Base-by-base conservation (phyloP, 345 rosid genomes). In the Salix suchowensis region DNA sequence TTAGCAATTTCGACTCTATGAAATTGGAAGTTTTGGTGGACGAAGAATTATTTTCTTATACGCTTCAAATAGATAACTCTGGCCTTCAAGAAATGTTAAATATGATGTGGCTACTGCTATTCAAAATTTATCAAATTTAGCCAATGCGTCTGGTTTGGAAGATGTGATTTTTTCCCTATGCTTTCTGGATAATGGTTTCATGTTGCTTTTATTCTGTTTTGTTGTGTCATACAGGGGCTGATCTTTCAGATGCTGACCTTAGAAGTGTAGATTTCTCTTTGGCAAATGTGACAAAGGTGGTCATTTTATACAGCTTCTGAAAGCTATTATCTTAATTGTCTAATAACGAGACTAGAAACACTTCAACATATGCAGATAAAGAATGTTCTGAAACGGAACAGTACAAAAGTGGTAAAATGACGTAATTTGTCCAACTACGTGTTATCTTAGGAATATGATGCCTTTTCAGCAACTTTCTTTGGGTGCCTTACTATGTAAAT, bases 231-330 rank as follows among this genome's bases (percentile, higher is more conserved):
- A 23, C 83, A 95, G 98, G 97, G 73, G 97, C 97, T 83, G 96
- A 93, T 87, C 90, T 95, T 82, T 93, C 98, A 0, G 94, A 95
- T 76, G 83, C 96, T 81, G 98, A 95, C 86, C 96, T 95, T 24
- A 87, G 94, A 84, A 88, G 90, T 52, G 97, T 88, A 58, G 98
- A 93, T 84, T 89, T 95, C 84, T 90, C 97, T 19, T 86, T 95
- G 79, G 98, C 98, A 74, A 95, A 91, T 80, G 93, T 93, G 72
- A 85, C 97, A 74, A 93, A 93, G 97, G 97, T 95, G 70, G 68
- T 72, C 44, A 26, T 30, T 62, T 8, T 44, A 1, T 62, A 6
- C n/a, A 7, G 32, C 26, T 44, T 39, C 52, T 50, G 28, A 69
- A 36, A 30, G 23, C 52, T 42, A 14, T 10, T 36, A 44, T 7